These are phyloP conservation scores for Elsinoe arachidis DNA, from an alignment of 2,329 filamentous ascomycete species.

Conservation along the genomic window DNA sequence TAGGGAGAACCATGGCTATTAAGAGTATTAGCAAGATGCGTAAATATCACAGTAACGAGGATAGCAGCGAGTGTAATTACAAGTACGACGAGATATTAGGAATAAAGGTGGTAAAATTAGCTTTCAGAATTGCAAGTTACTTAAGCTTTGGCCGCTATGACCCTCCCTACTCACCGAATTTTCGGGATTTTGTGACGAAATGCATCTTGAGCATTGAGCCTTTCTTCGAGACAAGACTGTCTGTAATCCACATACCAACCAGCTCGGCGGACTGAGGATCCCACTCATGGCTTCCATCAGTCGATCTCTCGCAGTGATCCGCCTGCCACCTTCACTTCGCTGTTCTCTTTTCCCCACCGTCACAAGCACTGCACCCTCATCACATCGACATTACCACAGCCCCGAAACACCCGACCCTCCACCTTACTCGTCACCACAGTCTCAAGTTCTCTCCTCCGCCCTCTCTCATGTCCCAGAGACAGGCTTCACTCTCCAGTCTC, in stretches of 20 bases:
- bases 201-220: no score
- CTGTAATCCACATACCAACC: no score
- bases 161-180: no score
- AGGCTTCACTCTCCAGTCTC: conserved; percentile 69
- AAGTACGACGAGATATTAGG: no score
- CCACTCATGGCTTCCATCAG: neutral
- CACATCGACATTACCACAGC: conserved; percentile 56
- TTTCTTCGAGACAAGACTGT: no score
- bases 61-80: no score
- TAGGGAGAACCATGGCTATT: neutral
- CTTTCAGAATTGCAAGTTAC: no score
- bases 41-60: no score
- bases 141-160: no score
- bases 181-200: no score
- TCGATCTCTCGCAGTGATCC: conserved; percentile 14
- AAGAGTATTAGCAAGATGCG: neutral
- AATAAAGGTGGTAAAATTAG: no score
- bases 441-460: conserved; percentile 71
- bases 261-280: no score
- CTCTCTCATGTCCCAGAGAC: conserved; percentile 67
- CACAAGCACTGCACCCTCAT: conserved; percentile 12
- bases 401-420: conserved; percentile 56
- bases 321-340: conserved; percentile 20
- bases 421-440: conserved; percentile 61
- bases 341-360: conserved; percentile 21